These are phyloP conservation scores for Rhodosporidiobolus sp. DNA, from an alignment of 768 basidiomycete species.

Conservation along the genomic window DNA sequence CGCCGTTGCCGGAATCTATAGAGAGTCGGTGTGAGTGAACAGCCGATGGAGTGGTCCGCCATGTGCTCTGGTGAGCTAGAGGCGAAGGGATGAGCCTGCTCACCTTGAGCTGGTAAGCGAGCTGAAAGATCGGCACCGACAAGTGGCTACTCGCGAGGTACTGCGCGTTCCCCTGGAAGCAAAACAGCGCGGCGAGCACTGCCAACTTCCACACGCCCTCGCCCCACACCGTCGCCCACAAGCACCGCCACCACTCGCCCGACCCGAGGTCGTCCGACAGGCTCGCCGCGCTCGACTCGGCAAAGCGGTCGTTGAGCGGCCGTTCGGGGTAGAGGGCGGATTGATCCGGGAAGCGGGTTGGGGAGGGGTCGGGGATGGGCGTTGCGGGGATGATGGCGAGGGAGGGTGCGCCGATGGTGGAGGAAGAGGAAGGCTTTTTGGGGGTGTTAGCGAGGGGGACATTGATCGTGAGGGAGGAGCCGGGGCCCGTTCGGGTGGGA, in stretches of 20 bases:
- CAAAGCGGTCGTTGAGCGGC: not conserved
- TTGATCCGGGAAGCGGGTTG: not conserved
- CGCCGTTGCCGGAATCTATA: conserved; percentile 65
- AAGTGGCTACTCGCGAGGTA: conserved; percentile 88
- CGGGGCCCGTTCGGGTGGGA: not conserved
- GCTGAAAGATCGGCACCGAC: conserved; percentile 89
- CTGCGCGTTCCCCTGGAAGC: conserved; percentile 61
- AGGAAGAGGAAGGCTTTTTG: too few relatives aligned
- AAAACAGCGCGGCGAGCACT: conserved; percentile 88
- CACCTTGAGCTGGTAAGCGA: conserved; percentile 88
- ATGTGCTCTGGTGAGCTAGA: too few relatives aligned
- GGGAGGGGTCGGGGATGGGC: conserved; percentile 17
- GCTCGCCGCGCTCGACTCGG: not conserved
- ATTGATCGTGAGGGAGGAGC: conserved; percentile 20
- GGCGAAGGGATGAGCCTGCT: not conserved
- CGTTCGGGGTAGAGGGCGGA: conserved; percentile 10
- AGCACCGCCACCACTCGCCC: conserved; percentile 24
- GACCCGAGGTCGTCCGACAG: not conserved
- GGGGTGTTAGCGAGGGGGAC: conserved; percentile 18
- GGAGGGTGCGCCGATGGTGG: not conserved
- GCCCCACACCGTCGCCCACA: conserved; percentile 64
- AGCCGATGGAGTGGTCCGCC: too few relatives aligned
- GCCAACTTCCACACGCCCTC: conserved; percentile 91
- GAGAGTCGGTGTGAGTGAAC: too few relatives aligned
- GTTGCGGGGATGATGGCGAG: conserved; percentile 31